These are phyloP conservation scores for Dendrobium chrysotoxum DNA, from an alignment of 106 monocot genomes.

Conservation along the genomic window DNA sequence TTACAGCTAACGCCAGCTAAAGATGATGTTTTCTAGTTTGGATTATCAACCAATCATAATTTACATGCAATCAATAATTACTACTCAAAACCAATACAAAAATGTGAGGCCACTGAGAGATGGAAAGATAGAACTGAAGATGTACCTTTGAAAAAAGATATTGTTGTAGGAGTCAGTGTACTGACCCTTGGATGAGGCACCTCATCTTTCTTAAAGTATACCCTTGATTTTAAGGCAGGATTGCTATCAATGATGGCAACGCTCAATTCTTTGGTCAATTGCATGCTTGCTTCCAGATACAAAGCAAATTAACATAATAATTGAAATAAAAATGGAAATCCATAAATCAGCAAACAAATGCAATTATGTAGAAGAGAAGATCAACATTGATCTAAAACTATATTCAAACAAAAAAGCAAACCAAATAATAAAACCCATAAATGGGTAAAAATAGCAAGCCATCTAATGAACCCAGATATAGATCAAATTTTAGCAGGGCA, in stretches of 20 bases:
- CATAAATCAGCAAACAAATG: neutral
- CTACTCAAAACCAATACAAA: neutral
- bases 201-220: conserved; percentile 42
- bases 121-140: neutral
- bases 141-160: conserved; percentile 87
- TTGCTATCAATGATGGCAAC: conserved; percentile 86
- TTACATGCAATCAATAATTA: neutral
- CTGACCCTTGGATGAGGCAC: conserved; percentile 93
- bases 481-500: neutral
- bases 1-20: neutral
- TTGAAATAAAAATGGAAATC: neutral
- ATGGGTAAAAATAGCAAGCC: neutral
- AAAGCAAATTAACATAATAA: conserved; percentile 1
- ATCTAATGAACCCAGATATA: neutral
- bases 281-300: conserved; percentile 51
- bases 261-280: conserved; percentile 69
- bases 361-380: neutral
- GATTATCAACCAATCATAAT: neutral
- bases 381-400: neutral
- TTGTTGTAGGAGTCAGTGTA: conserved; percentile 85
- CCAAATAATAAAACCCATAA: neutral
- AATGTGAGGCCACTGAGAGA: neutral
- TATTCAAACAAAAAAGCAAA: neutral
- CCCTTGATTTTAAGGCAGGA: conserved; percentile 46
- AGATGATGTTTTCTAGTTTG: neutral